These are phyloP conservation scores for Cercospora citrullina DNA, from an alignment of 2,329 filamentous ascomycete genomes.

Conservation along the genomic window DNA sequence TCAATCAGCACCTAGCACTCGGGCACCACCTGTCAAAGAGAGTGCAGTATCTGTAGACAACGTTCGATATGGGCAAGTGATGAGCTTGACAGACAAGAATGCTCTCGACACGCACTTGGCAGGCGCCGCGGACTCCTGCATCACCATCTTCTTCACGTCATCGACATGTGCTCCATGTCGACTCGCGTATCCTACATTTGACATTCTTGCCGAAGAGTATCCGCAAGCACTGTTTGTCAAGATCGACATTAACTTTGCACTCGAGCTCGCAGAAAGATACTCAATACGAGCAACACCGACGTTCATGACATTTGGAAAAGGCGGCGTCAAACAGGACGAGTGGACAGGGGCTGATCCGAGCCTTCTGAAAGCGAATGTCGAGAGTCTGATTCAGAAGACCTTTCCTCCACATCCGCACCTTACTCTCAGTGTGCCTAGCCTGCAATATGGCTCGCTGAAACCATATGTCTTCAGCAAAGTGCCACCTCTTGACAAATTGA, in stretches of 20 bases:
- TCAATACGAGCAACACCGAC: constrained; percentile 77
- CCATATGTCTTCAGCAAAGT: constrained; percentile 76
- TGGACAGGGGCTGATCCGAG: constrained; percentile 77
- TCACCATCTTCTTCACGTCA: constrained; percentile 90
- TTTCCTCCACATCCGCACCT: constrained; percentile 75
- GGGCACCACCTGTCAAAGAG: background rate
- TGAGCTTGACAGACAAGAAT: constrained; percentile 58
- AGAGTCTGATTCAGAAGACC: constrained; percentile 72
- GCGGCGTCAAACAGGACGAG: constrained; percentile 69
- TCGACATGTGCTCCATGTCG: constrained; percentile 84
- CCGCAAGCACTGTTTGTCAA: constrained; percentile 73
- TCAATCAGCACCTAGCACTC: background rate
- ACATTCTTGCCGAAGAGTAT: constrained; percentile 73
- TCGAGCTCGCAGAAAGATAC: constrained; percentile 63
- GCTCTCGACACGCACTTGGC: constrained; percentile 63
- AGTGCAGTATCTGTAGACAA: background rate
- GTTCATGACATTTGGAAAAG: constrained; percentile 76
- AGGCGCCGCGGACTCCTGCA: constrained; percentile 65
- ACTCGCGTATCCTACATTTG: constrained; percentile 76
- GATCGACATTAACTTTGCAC: constrained; percentile 70
- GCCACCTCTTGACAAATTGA: constrained; percentile 79
- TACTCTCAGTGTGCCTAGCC: constrained; percentile 66
- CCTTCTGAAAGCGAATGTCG: constrained; percentile 69
- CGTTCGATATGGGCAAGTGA: constrained; percentile 54
- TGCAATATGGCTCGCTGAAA: constrained; percentile 63